These are phyloP conservation scores for Turnera subulata DNA, from an alignment of 345 rosid genomes.

Conservation along the genomic window DNA sequence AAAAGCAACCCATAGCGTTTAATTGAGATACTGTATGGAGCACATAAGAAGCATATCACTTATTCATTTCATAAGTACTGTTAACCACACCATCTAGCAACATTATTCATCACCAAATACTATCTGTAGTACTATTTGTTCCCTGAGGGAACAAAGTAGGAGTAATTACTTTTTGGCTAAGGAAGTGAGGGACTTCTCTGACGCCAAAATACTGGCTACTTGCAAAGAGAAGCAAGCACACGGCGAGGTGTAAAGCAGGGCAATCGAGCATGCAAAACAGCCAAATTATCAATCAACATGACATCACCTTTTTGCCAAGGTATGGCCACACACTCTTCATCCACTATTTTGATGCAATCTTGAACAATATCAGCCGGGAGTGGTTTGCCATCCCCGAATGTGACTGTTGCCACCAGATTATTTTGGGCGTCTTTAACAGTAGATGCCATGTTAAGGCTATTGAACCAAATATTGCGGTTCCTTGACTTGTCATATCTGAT, in stretches of 20 bases:
- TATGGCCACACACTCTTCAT: constrained; percentile 69
- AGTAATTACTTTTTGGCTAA: too few relatives aligned
- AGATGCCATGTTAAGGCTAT: constrained; percentile 64
- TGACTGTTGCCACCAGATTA: constrained; percentile 63
- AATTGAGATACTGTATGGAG: too few relatives aligned
- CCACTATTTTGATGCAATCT: constrained; percentile 58
- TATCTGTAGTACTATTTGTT: too few relatives aligned
- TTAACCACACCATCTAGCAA: too few relatives aligned
- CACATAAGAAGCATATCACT: too few relatives aligned
- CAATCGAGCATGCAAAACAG: constrained; percentile 72
- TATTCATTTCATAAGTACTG: too few relatives aligned
- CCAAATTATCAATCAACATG: constrained; percentile 75
- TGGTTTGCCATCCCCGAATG: constrained; percentile 64
- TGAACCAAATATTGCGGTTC: constrained; percentile 80
- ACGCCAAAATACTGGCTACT: constrained; percentile 20
- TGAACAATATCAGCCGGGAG: constrained; percentile 55
- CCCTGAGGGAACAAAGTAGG: too few relatives aligned
- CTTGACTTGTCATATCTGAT: constrained; percentile 55
- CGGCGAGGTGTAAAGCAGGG: constrained; percentile 73
- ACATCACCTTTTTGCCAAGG: constrained; percentile 94
- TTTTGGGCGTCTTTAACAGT: constrained; percentile 67
- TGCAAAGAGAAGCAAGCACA: constrained; percentile 79
- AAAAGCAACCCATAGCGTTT: too few relatives aligned
- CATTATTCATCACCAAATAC: too few relatives aligned
- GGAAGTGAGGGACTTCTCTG: too few relatives aligned